A percentile compares a stretch with the other conserved stretches of the same genome.
Evolutionary conservation across 225 moss, liverwort and hornwort genomes (phyloP).

Genomic region (Marchantia paleacea): DNA sequence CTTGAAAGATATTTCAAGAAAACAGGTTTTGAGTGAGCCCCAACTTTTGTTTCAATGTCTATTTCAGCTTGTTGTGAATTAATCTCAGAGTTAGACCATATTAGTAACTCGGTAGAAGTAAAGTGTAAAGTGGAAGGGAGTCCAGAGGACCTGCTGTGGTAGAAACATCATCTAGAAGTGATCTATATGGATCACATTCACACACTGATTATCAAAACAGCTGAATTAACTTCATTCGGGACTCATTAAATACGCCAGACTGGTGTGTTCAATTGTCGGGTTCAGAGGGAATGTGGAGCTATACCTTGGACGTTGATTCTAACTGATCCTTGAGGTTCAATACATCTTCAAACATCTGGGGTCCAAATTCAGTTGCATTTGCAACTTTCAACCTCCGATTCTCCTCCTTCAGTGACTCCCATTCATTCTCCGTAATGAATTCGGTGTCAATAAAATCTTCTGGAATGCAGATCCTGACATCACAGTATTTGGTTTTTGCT

Average conservation of each 20-base stretch:
- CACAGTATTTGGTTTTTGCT: slow-evolving; percentile 7
- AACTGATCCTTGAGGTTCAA: slow-evolving; percentile 24
- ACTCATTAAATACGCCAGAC: neutral
- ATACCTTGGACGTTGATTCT: slow-evolving; percentile 24
- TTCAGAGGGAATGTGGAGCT: neutral
- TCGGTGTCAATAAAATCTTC: slow-evolving; percentile 32
- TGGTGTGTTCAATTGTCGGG: neutral
- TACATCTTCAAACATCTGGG: slow-evolving; percentile 30
- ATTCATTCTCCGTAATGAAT: slow-evolving; percentile 32
- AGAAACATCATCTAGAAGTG: too few relatives aligned
- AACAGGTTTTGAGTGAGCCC: too few relatives aligned
- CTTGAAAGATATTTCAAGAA: too few relatives aligned
- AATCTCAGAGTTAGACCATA: too few relatives aligned
- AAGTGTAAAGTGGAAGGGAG: too few relatives aligned
- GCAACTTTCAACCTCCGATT: slow-evolving; percentile 28
- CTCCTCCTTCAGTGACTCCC: slow-evolving; percentile 33
- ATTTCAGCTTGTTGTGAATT: too few relatives aligned
- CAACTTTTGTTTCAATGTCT: too few relatives aligned
- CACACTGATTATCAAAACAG: neutral
- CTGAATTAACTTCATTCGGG: neutral
- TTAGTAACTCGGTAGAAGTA: too few relatives aligned
- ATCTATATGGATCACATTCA: neutral
- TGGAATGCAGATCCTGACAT: slow-evolving; percentile 3
- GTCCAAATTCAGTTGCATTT: slow-evolving; percentile 15
- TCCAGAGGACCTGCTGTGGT: too few relatives aligned